Evolutionary conservation across 345 rosid genomes (phyloP), one percentile per base, ranked within the genome.

Genomic region (Melaleuca quinquenervia): DNA sequence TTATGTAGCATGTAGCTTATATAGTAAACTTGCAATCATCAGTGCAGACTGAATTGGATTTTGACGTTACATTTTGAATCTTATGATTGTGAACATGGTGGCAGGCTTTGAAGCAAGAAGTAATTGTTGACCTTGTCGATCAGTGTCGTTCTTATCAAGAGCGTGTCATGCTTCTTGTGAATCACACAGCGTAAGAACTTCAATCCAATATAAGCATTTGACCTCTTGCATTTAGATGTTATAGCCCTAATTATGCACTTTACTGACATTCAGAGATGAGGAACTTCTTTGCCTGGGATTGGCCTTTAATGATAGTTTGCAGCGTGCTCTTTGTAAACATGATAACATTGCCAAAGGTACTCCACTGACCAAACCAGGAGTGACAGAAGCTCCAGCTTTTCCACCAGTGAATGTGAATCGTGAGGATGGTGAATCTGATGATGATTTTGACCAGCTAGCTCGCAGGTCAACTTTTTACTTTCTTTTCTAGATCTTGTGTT

Each of bases 81-180:
- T 80, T 51, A 54, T 87, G 54, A 27, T 56, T 29, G 48, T 41
- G 58, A 56, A 52, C 27, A 56, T 50, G 82, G 26, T 92, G 88
- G 86, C 95, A 97, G 99, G 94, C 92, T 60, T 64, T 95, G 89
- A 96, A 94, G 90, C 92, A 97, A 91, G 99, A 97, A 88, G 88
- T 96, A 85, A 92, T 97, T 84, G 93, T 96, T 86, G 99, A 97
- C 86, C 95, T 97, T 86, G 98, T 95, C 32, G 96, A 92, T 82
- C 99, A 97, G 88, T 96, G 99, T 83, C 96, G 94, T 80, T 92
- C 94, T 85, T 97, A 96, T 91, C 98, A 95, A 87, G 91, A 93
- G 55, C 94, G 97, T 82, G 96, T 93, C 87, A 87, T 92, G 96
- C 91, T 92, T 90, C 95, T 97, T 88, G 98, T 96, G 89, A 96